phyloP scores from a whole-genome alignment of 2,329 filamentous ascomycete genomes.

The Talaromyces sp. region DNA sequence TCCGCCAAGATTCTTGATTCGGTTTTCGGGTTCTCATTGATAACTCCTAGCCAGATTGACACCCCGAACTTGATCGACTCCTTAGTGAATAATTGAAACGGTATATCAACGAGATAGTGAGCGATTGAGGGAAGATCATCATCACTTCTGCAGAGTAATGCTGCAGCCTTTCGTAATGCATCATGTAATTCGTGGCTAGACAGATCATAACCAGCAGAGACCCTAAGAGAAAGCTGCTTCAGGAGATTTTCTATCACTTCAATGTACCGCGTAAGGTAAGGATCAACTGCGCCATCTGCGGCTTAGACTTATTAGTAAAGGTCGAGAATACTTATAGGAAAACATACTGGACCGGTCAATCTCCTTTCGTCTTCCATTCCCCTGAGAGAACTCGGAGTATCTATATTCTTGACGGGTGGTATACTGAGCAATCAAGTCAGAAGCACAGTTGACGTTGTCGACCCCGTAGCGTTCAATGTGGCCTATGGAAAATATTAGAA shows the following conservation, averaged over 20 bases:
- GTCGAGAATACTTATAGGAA: background rate
- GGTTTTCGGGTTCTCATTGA: constrained; percentile 89
- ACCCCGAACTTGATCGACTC: constrained; percentile 94
- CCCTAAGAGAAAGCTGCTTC: constrained; percentile 68
- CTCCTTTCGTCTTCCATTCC: constrained; percentile 18
- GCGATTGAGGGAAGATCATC: constrained; percentile 75
- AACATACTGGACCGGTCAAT: constrained; percentile 14
- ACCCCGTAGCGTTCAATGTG: constrained; percentile 75
- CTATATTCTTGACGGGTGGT: constrained; percentile 95
- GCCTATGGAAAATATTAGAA: constrained; percentile 28
- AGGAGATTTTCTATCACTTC: constrained; percentile 59
- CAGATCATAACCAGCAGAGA: constrained; percentile 67
- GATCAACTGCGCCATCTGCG: constrained; percentile 1
- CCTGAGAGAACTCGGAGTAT: constrained; percentile 68
- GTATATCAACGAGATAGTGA: constrained; percentile 86
- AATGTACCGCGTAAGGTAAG: constrained; percentile 28
- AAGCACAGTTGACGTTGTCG: constrained; percentile 81
- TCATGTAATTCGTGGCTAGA: constrained; percentile 74
- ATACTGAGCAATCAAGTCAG: constrained; percentile 95
- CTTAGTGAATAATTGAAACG: constrained; percentile 89
- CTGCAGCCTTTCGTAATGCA: constrained; percentile 78
- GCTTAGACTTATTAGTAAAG: constrained; percentile 9
- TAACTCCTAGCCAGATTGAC: constrained; percentile 93
- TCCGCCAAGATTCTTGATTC: constrained; percentile 83
- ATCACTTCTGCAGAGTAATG: constrained; percentile 75